A percentile compares a stretch with the other conserved stretches of the same genome.
Conservation (phyloP, 1,284 basidiomycete species). For the Boletus smithii region DNA sequence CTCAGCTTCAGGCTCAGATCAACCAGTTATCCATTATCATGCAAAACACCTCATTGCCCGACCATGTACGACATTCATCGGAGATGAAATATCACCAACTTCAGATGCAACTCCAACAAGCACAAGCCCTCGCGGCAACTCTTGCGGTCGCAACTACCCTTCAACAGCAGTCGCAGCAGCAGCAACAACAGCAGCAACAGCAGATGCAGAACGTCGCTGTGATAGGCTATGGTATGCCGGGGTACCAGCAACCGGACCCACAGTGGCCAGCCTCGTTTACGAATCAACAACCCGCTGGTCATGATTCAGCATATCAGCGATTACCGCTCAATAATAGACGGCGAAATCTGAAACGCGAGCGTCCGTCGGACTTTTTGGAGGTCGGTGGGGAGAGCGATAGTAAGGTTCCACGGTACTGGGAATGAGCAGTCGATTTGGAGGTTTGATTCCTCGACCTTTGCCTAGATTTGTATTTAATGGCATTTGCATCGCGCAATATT, state of each 20-base stretch:
- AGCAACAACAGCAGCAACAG: constrained; percentile 36
- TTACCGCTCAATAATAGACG: constrained; percentile 75
- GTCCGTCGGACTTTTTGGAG: constrained; percentile 79
- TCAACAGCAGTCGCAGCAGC: constrained; percentile 47
- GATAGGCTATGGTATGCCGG: constrained; percentile 41
- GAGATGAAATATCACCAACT: constrained; percentile 74
- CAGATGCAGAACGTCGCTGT: constrained; percentile 31
- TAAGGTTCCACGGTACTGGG: constrained; percentile 74
- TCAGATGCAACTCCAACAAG: constrained; percentile 73
- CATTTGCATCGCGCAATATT: no score
- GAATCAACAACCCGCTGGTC: constrained; percentile 59
- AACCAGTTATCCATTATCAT: constrained; percentile 71
- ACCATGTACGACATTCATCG: constrained; percentile 69
- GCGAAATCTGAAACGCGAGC: constrained; percentile 70
- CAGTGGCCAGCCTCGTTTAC: constrained; percentile 54
- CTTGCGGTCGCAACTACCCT: constrained; percentile 51
- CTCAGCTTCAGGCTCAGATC: constrained; percentile 77
- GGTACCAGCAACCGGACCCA: constrained; percentile 33
- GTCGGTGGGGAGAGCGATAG: constrained; percentile 57
- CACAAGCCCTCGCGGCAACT: constrained; percentile 61
- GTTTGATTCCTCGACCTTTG: not conserved
- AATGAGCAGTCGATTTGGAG: constrained; percentile 36
- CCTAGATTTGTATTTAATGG: constrained; percentile 9
- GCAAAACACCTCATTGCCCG: constrained; percentile 68
- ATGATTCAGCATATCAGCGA: constrained; percentile 81